Evolutionary conservation across 2,329 filamentous ascomycete genomes (phyloP).

Genomic region (Catunica adiposa): DNA sequence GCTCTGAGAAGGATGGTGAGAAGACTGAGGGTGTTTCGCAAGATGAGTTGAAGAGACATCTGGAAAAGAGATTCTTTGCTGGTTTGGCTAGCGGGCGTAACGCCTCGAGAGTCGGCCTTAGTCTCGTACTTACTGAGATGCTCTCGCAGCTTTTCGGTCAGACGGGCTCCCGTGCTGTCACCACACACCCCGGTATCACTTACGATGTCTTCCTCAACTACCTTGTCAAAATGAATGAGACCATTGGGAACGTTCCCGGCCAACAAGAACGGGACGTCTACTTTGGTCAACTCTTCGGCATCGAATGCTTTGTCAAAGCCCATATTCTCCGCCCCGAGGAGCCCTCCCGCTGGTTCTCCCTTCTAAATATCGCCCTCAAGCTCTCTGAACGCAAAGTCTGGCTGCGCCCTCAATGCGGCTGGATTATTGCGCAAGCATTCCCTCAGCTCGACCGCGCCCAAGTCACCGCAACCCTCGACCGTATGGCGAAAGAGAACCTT

Average conservation of each 20-base stretch:
- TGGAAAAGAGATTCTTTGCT: constrained; percentile 57
- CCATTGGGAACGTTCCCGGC: constrained; percentile 35
- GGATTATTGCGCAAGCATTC: constrained; percentile 59
- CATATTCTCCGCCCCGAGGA: constrained; percentile 46
- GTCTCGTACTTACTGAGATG: constrained; percentile 70
- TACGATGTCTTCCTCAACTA: constrained; percentile 39
- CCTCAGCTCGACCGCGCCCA: constrained; percentile 42
- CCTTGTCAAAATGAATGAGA: constrained; percentile 38
- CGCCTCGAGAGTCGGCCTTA: constrained; percentile 76
- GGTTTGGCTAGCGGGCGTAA: constrained; percentile 84
- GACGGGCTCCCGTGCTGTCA: constrained; percentile 25
- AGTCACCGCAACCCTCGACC: constrained; percentile 44
- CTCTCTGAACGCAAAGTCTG: constrained; percentile 71
- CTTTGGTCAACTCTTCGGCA: constrained; percentile 73
- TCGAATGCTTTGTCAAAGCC: constrained; percentile 72
- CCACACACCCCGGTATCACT: constrained; percentile 35
- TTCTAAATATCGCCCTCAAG: constrained; percentile 58
- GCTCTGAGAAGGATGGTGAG: constrained; percentile 23
- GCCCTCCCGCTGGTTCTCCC: constrained; percentile 39
- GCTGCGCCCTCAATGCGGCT: constrained; percentile 77
- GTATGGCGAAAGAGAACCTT: constrained; percentile 46
- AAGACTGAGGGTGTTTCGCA: constrained; percentile 26
- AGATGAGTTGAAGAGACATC: constrained; percentile 37
- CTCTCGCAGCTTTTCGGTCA: constrained; percentile 50
- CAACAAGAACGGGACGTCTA: constrained; percentile 76